These are phyloP conservation scores for Wickerhamiella spandovensis DNA, from an alignment of 805 yeast genomes.

Conservation along the genomic window DNA sequence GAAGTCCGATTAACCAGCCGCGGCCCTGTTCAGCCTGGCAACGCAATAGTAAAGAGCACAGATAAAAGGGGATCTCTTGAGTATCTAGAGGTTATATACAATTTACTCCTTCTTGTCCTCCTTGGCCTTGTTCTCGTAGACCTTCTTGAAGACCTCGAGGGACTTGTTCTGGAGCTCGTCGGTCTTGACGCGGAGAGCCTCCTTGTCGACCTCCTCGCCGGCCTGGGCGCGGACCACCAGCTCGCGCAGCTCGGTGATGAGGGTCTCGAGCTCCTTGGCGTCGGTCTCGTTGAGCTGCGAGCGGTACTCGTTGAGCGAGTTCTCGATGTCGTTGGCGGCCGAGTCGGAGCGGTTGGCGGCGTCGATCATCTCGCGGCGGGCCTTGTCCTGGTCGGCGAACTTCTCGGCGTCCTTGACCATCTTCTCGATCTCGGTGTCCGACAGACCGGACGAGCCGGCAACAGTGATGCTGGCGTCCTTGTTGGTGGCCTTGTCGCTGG, in stretches of 20 bases:
- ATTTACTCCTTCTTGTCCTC: slow-evolving; percentile 18
- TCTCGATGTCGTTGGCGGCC: slow-evolving; percentile 78
- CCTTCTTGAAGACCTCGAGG: slow-evolving; percentile 69
- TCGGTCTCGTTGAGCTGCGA: slow-evolving; percentile 49
- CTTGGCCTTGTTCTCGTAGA: slow-evolving; percentile 36
- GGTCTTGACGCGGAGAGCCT: slow-evolving; percentile 61
- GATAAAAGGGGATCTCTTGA: no score
- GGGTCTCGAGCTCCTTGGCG: slow-evolving; percentile 40
- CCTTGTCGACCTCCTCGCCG: slow-evolving; percentile 51
- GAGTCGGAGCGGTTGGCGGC: slow-evolving; percentile 74
- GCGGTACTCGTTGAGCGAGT: slow-evolving; percentile 64
- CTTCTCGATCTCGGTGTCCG: slow-evolving; percentile 79
- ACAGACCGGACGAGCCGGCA: slow-evolving; percentile 89
- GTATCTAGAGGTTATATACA: background rate
- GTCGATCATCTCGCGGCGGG: slow-evolving; percentile 72
- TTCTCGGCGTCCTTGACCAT: slow-evolving; percentile 87
- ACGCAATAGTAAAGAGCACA: no score
- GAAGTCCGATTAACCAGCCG: no score
- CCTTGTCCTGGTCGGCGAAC: slow-evolving; percentile 77
- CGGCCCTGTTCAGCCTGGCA: no score
- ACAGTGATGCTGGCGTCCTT: slow-evolving; percentile 92
- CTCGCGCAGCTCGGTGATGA: slow-evolving; percentile 57
- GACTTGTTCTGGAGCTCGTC: slow-evolving; percentile 75
- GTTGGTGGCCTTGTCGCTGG: slow-evolving; percentile 84
- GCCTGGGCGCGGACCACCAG: slow-evolving; percentile 54